Evolutionary conservation across 192 early-diverging fungal species (phyloP), one percentile per base, ranked within the genome.

Genomic region (Coemansia sp.): DNA sequence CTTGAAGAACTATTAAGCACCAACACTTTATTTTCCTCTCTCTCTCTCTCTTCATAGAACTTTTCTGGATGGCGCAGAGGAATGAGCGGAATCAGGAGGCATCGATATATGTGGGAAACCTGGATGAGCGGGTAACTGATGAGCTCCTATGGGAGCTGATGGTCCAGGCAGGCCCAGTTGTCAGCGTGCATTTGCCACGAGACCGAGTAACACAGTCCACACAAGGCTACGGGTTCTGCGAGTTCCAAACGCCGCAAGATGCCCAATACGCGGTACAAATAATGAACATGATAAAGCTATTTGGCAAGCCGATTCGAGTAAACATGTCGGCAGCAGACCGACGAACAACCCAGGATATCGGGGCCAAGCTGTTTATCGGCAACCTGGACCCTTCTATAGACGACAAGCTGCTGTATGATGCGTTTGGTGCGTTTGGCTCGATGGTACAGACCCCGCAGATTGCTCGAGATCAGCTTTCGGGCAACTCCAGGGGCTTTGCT

Each of bases 131-230:
- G 20, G 91, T 89, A 33, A 89, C 92, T 3, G 97, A 99, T 55
- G 83, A 88, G 16, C 71, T 99, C 44, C 72, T 99, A 26, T 99
- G 95, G 95, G 97, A 99, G 65, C 83, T 99, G 64, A 94, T 99
- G 91, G 86, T 97, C 47, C 97, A 99, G 70, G 94, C 91, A 8
- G 97, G 97, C 0, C 96, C 94, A 16, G 90, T 78, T 69, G 92
- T 91, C 6, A 94, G 93, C 65, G 93, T 96, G n/a, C 89, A 96
- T 62, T 63, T 99, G 53, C 97, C 97, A 26, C 97, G 96, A 74
- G 97, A 99, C 75, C 81, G 97, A 46, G 90, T 99, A 9, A 94
- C 97, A 16, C 90, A 93, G 76, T 81, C 81, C 40, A 88, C 94
- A 70, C 92, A 94, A 60, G 93, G 95, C 36, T 99, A 90, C 65